These are phyloP conservation scores for Cladosporium sp. DNA, from an alignment of 2,329 filamentous ascomycete genomes.

Conservation along the genomic window DNA sequence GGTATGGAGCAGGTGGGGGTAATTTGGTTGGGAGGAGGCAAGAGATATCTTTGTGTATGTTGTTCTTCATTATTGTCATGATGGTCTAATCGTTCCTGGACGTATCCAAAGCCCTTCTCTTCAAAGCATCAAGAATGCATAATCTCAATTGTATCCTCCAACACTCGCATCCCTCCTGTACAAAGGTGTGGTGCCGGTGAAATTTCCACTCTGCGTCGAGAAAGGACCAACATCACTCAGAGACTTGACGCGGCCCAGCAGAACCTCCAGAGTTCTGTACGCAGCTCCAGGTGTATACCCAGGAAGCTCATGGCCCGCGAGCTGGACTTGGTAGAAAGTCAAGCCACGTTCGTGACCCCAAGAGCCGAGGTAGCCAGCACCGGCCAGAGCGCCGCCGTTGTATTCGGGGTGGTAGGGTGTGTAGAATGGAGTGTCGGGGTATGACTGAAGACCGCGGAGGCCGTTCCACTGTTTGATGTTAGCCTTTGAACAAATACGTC, in stretches of 20 bases:
- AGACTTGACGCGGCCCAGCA: slow-evolving; percentile 36
- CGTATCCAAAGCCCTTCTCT: no score
- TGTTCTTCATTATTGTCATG: no score
- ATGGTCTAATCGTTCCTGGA: no score
- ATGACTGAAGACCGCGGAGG: slow-evolving; percentile 40
- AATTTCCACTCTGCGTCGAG: slow-evolving; percentile 22
- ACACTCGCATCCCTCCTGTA: slow-evolving; percentile 3
- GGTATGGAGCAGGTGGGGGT: no score
- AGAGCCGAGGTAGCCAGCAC: slow-evolving; percentile 37
- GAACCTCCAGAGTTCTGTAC: slow-evolving; percentile 39
- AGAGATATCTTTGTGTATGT: no score
- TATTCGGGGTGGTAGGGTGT: slow-evolving; percentile 42
- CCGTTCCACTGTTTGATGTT: slow-evolving; percentile 48
- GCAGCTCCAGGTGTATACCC: slow-evolving; percentile 40
- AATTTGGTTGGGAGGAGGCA: no score
- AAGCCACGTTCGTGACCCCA: slow-evolving; percentile 42
- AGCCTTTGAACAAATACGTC: slow-evolving; percentile 30
- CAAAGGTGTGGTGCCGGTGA: slow-evolving; percentile 17
- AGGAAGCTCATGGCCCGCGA: slow-evolving; percentile 41
- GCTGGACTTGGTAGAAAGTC: slow-evolving; percentile 41
- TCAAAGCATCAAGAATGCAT: no score
- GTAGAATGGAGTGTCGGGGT: slow-evolving; percentile 38
- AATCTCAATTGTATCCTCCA: slow-evolving; percentile 6
- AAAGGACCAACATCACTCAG: slow-evolving; percentile 28
- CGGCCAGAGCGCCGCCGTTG: slow-evolving; percentile 36